Evolutionary conservation across 2,329 filamentous ascomycete genomes (phyloP).

Genomic region (Exophiala mesophila): DNA sequence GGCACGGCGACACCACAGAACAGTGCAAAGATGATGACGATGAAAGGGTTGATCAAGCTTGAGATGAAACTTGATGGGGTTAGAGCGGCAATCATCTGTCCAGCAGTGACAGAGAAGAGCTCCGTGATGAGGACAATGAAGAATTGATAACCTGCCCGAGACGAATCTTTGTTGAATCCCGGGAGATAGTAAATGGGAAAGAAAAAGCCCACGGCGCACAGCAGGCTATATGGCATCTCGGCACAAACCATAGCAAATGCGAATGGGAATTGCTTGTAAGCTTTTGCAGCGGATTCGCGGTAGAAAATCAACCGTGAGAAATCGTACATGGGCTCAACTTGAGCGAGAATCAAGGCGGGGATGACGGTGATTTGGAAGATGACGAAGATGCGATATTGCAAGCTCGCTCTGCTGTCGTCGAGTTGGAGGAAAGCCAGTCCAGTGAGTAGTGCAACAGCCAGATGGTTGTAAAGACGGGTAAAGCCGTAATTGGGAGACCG

Average conservation of each 20-base stretch:
- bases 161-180: conserved; percentile 59
- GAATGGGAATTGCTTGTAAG: conserved; percentile 78
- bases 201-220: conserved; percentile 78
- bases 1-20: conserved; percentile 88
- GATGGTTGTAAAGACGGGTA: conserved; percentile 78
- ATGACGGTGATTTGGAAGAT: conserved; percentile 84
- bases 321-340: conserved; percentile 81
- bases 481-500: conserved; percentile 84
- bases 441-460: conserved; percentile 70
- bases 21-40: conserved; percentile 75
- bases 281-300: conserved; percentile 79
- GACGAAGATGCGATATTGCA: conserved; percentile 84
- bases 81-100: conserved; percentile 68
- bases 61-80: conserved; percentile 76
- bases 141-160: conserved; percentile 78
- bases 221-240: conserved; percentile 75
- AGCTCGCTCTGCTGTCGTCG: conserved; percentile 66
- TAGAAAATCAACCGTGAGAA: conserved; percentile 76
- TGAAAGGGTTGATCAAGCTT: conserved; percentile 72
- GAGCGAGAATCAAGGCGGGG: conserved; percentile 74
- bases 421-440: conserved; percentile 76
- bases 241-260: conserved; percentile 71
- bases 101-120: conserved; percentile 75
- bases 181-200: conserved; percentile 80
- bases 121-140: conserved; percentile 79